phyloP scores from a whole-genome alignment of 176 grass and related monocot genomes.

The Musa troglodytarum region DNA sequence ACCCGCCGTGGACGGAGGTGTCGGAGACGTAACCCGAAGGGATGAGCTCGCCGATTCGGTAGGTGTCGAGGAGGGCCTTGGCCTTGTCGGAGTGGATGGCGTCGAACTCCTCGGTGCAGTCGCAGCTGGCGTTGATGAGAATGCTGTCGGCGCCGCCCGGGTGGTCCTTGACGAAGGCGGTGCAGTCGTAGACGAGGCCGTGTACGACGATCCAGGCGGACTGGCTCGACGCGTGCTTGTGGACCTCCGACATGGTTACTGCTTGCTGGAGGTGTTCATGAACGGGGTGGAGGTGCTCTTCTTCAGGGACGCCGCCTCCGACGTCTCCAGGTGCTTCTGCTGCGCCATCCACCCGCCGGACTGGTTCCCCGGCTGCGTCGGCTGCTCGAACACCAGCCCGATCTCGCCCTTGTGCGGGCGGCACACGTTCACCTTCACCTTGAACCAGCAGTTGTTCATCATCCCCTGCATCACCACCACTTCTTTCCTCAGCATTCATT shows the following conservation, averaged over 20 bases:
- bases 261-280: conserved; percentile 2
- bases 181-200: conserved; percentile 83
- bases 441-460: conserved; percentile 99
- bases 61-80: conserved; percentile 17
- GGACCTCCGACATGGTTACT: conserved; percentile 16
- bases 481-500: too few relatives aligned
- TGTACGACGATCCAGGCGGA: conserved; percentile 75
- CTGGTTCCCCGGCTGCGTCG: conserved; percentile 15
- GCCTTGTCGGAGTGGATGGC: conserved; percentile 55
- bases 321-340: conserved; percentile 17
- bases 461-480: conserved; percentile 45
- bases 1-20: conserved; percentile 12
- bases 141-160: conserved; percentile 82
- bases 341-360: conserved; percentile 14
- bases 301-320: conserved; percentile 19
- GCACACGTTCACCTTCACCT: conserved; percentile 53
- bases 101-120: conserved; percentile 93
- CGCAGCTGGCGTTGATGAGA: conserved; percentile 76
- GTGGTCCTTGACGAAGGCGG: conserved; percentile 71
- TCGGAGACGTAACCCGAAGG: conserved; percentile 11
- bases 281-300: conserved; percentile 12
- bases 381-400: conserved; percentile 19
- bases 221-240: conserved; percentile 11
- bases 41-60: conserved; percentile 22
- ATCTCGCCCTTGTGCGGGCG: conserved; percentile 19